phyloP scores from a whole-genome alignment of 805 yeast species.

The Candida palmyrensis region DNA sequence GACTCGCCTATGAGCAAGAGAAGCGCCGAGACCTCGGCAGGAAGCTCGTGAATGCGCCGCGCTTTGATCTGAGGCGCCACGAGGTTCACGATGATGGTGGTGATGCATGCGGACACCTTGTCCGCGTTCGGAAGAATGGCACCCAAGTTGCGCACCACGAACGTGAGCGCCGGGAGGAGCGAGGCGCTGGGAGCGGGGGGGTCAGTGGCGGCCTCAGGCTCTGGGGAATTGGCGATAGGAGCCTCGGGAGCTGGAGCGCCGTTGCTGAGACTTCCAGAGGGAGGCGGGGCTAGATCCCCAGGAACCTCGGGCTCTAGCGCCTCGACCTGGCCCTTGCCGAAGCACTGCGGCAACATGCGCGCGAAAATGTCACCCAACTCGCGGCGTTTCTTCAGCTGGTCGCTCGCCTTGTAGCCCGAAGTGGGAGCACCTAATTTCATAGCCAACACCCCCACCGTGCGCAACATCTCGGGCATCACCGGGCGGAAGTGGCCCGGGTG shows the following conservation, averaged over 20 bases:
- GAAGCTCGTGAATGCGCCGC: conserved; percentile 32
- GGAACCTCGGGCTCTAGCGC: conserved; percentile 3
- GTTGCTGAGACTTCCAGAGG: not conserved
- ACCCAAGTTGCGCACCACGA: conserved; percentile 33
- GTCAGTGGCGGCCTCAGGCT: conserved; percentile 10
- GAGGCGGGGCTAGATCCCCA: too few relatives aligned
- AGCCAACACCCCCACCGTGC: conserved; percentile 47
- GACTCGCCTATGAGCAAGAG: conserved; percentile 32
- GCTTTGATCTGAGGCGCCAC: conserved; percentile 49
- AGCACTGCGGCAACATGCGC: conserved; percentile 25
- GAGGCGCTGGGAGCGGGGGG: too few relatives aligned
- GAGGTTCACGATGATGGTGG: conserved; percentile 49
- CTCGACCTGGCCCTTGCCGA: too few relatives aligned
- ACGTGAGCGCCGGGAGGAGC: conserved; percentile 28
- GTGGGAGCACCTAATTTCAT: conserved; percentile 50
- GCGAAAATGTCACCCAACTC: conserved; percentile 38
- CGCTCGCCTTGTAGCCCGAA: conserved; percentile 65
- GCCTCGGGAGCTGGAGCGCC: not conserved
- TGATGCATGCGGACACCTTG: conserved; percentile 45
- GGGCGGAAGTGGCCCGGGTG: conserved; percentile 43
- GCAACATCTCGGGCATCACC: conserved; percentile 50
- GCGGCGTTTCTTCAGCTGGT: conserved; percentile 57
- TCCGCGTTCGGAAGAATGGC: conserved; percentile 55
- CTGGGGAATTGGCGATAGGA: conserved; percentile 6
- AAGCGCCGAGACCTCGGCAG: conserved; percentile 40